These are phyloP conservation scores for Eutypella sp. DNA, from an alignment of 2,329 filamentous ascomycete genomes.

Conservation along the genomic window DNA sequence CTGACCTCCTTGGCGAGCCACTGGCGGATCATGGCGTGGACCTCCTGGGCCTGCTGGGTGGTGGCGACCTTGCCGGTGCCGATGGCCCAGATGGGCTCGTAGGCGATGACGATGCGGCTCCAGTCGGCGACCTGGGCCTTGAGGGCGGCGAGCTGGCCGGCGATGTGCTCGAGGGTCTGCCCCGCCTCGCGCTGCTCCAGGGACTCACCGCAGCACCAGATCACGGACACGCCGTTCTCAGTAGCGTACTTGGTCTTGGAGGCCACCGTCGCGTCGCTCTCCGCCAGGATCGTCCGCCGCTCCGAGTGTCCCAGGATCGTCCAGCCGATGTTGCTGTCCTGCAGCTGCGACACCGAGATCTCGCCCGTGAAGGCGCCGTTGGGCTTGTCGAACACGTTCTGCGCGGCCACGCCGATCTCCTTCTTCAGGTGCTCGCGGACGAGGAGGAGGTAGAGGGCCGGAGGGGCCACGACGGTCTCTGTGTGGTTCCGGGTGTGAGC, in stretches of 20 bases:
- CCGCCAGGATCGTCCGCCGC: constrained; percentile 82
- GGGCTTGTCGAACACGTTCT: constrained; percentile 97
- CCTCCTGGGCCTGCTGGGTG: constrained; percentile 86
- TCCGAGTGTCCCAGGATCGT: constrained; percentile 91
- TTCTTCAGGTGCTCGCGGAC: constrained; percentile 72
- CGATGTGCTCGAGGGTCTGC: constrained; percentile 83
- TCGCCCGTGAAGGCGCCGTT: constrained; percentile 97
- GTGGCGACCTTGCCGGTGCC: constrained; percentile 92
- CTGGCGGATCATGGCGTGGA: constrained; percentile 83
- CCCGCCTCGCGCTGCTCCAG: constrained; percentile 84
- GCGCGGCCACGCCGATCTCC: constrained; percentile 80
- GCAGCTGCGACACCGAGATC: constrained; percentile 86
- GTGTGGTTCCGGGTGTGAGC: constrained; percentile 18
- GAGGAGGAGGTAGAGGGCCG: constrained; percentile 83
- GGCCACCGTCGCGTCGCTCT: constrained; percentile 80
- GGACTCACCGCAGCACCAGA: constrained; percentile 96
- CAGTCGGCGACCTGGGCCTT: constrained; percentile 76
- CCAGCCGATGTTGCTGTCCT: constrained; percentile 86
- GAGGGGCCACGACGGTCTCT: constrained; percentile 95
- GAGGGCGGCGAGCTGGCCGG: constrained; percentile 77
- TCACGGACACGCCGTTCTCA: constrained; percentile 81
- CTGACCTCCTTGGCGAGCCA: constrained; percentile 80
- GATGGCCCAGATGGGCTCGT: constrained; percentile 97
- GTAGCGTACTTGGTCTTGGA: constrained; percentile 92
- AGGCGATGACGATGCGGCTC: constrained; percentile 92